A percentile compares a stretch with the other conserved stretches of the same genome.
Conservation (phyloP, 257 asterid species). For the Nicotiana noctiflora region DNA sequence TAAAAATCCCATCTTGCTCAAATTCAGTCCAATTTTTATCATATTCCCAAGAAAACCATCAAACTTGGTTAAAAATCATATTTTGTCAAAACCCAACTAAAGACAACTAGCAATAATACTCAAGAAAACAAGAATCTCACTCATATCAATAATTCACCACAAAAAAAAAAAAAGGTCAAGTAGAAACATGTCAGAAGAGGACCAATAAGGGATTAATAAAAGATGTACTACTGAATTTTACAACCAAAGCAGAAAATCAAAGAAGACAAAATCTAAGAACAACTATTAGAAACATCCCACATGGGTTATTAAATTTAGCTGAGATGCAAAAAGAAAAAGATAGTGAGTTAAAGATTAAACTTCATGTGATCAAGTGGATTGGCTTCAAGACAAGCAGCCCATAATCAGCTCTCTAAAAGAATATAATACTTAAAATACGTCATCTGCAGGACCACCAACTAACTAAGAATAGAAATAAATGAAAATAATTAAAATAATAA, state of each 20-base stretch:
- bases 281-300: background rate
- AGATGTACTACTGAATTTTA: background rate
- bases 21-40: background rate
- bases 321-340: background rate
- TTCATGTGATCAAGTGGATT: conserved; percentile 15
- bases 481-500: background rate
- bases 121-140: background rate
- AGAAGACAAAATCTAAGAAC: background rate
- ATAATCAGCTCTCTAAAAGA: background rate
- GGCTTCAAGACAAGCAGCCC: conserved; percentile 11
- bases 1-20: background rate
- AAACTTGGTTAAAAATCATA: too few species aligned
- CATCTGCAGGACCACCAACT: conserved; percentile 15
- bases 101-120: background rate
- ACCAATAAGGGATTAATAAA: background rate
- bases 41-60: background rate
- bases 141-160: background rate
- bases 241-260: background rate
- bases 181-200: background rate
- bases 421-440: conserved; percentile 6
- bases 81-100: background rate
- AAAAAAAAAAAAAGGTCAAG: background rate
- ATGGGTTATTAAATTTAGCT: conserved; percentile 5
- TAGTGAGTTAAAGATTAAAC: background rate
- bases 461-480: background rate